Conservation (phyloP, 306 rosid species). For the Luffa acutangula region DNA sequence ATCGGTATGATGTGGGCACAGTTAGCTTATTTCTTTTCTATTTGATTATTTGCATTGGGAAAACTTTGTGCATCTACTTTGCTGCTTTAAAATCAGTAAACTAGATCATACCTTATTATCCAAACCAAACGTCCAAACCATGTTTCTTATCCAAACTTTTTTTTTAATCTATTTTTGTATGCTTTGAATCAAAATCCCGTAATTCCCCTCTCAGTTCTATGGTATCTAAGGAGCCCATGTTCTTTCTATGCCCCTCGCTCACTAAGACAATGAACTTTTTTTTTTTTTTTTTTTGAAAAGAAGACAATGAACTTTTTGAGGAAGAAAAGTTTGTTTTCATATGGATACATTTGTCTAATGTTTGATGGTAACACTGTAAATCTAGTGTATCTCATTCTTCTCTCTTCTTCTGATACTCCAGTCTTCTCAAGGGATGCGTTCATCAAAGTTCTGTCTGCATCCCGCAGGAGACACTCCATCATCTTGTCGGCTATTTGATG, state of each 20-base stretch:
- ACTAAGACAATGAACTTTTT: not conserved
- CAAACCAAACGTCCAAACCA: not conserved
- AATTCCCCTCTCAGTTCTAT: not conserved
- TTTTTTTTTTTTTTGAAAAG: not conserved
- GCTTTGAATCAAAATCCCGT: not conserved
- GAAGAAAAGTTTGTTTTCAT: not conserved
- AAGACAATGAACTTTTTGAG: not conserved
- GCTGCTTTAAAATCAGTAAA: not conserved
- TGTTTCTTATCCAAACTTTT: not conserved
- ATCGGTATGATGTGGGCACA: constrained; percentile 43
- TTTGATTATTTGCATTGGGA: not conserved
- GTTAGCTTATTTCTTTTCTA: not conserved
- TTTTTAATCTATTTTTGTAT: not conserved
- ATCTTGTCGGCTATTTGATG: constrained; percentile 95
- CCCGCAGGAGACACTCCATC: constrained; percentile 99
- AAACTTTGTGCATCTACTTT: not conserved
- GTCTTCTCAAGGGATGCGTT: constrained; percentile 85
- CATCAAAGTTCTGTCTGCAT: constrained; percentile 86
- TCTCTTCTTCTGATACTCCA: constrained; percentile 23
- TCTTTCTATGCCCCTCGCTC: not conserved
- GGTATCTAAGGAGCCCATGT: not conserved
- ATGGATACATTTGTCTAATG: not conserved
- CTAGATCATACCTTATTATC: not conserved
- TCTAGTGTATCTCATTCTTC: constrained; percentile 6
- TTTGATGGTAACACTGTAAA: not conserved